These are phyloP conservation scores for Paecilomyces niveus DNA, from an alignment of 2,329 filamentous ascomycete genomes.

Conservation along the genomic window DNA sequence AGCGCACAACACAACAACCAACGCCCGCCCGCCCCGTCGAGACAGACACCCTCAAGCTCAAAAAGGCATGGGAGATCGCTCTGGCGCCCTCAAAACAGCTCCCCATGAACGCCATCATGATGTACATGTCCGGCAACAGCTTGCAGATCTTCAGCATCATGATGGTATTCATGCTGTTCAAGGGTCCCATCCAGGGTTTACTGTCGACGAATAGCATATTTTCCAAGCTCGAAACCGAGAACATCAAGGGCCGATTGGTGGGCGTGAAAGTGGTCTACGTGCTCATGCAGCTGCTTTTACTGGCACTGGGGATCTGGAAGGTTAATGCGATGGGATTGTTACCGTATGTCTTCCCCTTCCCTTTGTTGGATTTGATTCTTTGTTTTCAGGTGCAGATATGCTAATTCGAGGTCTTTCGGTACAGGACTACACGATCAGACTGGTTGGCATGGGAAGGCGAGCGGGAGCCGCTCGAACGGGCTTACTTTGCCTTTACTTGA, in stretches of 20 bases:
- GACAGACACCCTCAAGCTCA: slow-evolving; percentile 92
- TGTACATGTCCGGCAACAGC: slow-evolving; percentile 99
- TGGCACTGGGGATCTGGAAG: slow-evolving; percentile 90
- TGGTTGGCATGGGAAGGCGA: slow-evolving; percentile 94
- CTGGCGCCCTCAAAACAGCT: slow-evolving; percentile 88
- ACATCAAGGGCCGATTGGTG: slow-evolving; percentile 64
- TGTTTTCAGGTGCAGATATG: not conserved
- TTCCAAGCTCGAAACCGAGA: slow-evolving; percentile 78
- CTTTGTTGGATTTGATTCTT: not conserved
- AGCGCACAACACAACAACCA: slow-evolving; percentile 43
- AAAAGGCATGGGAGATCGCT: slow-evolving; percentile 97
- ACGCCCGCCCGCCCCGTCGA: slow-evolving; percentile 67
- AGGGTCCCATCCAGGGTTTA: slow-evolving; percentile 83
- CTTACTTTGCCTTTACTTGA: slow-evolving; percentile 52
- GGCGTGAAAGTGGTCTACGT: slow-evolving; percentile 85
- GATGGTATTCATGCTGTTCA: slow-evolving; percentile 99
- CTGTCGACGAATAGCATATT: slow-evolving; percentile 82
- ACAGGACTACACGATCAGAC: slow-evolving; percentile 85
- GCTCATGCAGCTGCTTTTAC: slow-evolving; percentile 72
- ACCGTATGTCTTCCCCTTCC: slow-evolving; percentile 55
- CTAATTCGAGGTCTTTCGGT: slow-evolving; percentile 12
- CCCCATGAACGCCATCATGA: slow-evolving; percentile 98
- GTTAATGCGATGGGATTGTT: slow-evolving; percentile 92
- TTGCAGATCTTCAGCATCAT: slow-evolving; percentile 99
- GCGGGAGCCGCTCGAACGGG: slow-evolving; percentile 60